Evolutionary conservation across 805 yeast species (phyloP).

Genomic region (Candida manassasensis): DNA sequence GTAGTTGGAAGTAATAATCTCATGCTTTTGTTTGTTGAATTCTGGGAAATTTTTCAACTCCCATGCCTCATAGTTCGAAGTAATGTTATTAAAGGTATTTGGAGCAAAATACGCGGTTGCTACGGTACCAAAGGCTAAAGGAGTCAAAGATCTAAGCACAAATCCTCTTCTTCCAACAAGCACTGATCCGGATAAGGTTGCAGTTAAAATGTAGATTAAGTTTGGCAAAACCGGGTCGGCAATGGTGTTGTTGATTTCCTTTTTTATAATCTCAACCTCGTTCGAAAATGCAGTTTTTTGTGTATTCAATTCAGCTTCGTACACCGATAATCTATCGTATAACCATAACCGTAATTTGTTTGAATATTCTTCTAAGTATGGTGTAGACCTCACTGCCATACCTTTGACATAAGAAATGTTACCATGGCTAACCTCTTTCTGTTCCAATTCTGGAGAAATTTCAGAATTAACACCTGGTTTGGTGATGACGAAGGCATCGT

Average conservation of each 20-base stretch:
- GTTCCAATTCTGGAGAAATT: conserved; percentile 32
- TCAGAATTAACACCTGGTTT: conserved; percentile 45
- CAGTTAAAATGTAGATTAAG: conserved; percentile 50
- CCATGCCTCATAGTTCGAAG: conserved; percentile 16
- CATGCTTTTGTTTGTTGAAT: conserved; percentile 22
- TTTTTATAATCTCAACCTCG: conserved; percentile 31
- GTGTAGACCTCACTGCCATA: conserved; percentile 49
- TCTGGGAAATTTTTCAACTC: conserved; percentile 31
- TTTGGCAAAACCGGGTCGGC: conserved; percentile 55
- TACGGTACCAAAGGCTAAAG: conserved; percentile 45
- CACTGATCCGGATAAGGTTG: conserved; percentile 54
- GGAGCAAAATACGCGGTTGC: conserved; percentile 50
- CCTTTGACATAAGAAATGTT: conserved; percentile 44
- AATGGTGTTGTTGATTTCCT: conserved; percentile 31
- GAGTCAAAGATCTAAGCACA: conserved; percentile 48
- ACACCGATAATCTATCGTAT: conserved; percentile 31
- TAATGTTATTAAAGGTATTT: conserved; percentile 34
- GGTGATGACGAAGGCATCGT: conserved; percentile 44
- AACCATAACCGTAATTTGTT: conserved; percentile 36
- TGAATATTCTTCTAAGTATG: conserved; percentile 41
- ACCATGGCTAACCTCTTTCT: conserved; percentile 36
- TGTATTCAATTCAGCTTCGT: conserved; percentile 42
- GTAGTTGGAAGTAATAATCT: conserved; percentile 10
- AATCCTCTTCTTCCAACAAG: conserved; percentile 43
- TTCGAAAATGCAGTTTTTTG: conserved; percentile 44